Evolutionary conservation across 2,329 filamentous ascomycete species (phyloP), one percentile per base, ranked within the genome.

Genomic region (Paecilomyces fulvus): DNA sequence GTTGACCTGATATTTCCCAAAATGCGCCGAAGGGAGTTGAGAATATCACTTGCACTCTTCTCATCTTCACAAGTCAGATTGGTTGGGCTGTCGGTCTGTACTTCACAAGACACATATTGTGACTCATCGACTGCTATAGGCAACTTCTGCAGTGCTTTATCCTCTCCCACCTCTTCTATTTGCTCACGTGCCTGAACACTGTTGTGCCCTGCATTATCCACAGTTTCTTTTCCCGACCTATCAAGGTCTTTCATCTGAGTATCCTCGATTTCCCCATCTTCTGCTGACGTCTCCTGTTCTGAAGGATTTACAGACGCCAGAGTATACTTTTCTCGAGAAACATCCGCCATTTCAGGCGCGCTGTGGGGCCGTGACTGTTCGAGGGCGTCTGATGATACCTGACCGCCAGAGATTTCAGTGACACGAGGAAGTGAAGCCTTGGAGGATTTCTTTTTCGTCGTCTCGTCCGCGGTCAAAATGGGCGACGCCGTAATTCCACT

Each of bases 1-100:
- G 84, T 77, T 28, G 73, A 75, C 55, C 79, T 81, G 57, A 91
- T 76, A 60, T 84, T 79, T 20, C 78, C 76, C 23, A 94, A 70
- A 0, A 87, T 76, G 20, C 73, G 75, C 59, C 74, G 78, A 49
- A 87, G 77, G 37, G 79, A 75, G 58, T 70, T 70, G 59, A 85
- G 75, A 58, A 88, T 84, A 28, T 49, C 50, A 4, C 53, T 43
- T 25, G 30, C 49, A 25, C 30, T 52, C 23, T n/a, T 52, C n/a
- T 46, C 17, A 10, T 30, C 37, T 21, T 46, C 25, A 5, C 7
- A 28, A 28, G 25, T 28, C 25, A 28, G 37, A 10, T 62, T 60
- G 23, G 61, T 61, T 49, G 65, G 63, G 48, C 12, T 30, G 6
- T 58, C 53, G 2, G 59, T 59, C 25, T 37, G 60, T 53, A 51